Evolutionary conservation across 345 rosid species (phyloP).

Genomic region (Euclidium syriacum): DNA sequence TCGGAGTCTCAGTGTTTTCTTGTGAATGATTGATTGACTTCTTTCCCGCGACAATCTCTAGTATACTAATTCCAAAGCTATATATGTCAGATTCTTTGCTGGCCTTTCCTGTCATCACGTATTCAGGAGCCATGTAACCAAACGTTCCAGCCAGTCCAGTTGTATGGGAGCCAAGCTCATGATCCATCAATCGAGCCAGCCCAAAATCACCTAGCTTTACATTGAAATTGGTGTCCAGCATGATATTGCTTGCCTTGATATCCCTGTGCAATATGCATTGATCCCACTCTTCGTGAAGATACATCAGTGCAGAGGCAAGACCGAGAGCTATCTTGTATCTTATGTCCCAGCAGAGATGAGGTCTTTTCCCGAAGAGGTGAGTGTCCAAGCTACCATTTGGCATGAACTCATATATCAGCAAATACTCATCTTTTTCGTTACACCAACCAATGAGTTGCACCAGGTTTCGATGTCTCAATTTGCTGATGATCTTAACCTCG

Average conservation of each 20-base stretch:
- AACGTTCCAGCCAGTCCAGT: conserved; percentile 32
- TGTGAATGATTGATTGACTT: conserved; percentile 20
- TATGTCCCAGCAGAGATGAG: conserved; percentile 24
- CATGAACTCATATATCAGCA: conserved; percentile 39
- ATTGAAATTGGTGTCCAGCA: conserved; percentile 36
- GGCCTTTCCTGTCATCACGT: conserved; percentile 30
- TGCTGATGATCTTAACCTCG: conserved; percentile 38
- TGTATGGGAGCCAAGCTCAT: conserved; percentile 28
- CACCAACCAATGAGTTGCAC: conserved; percentile 46
- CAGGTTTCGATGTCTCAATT: conserved; percentile 37
- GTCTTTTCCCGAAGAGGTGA: conserved; percentile 31
- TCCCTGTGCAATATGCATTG: conserved; percentile 40
- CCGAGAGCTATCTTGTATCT: conserved; percentile 32
- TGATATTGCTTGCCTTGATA: conserved; percentile 36
- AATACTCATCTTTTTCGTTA: conserved; percentile 32
- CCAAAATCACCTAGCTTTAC: conserved; percentile 42
- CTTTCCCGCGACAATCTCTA: conserved; percentile 32
- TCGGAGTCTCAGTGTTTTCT: not conserved
- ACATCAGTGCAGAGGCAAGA: conserved; percentile 34
- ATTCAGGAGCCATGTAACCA: conserved; percentile 47
- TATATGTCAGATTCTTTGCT: conserved; percentile 37
- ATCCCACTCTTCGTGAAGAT: conserved; percentile 41
- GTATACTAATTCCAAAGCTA: conserved; percentile 35
- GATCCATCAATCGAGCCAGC: conserved; percentile 29
- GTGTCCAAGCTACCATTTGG: conserved; percentile 34